phyloP scores from a whole-genome alignment of 2,329 filamentous ascomycete genomes.

The Cladophialophora psammophila region DNA sequence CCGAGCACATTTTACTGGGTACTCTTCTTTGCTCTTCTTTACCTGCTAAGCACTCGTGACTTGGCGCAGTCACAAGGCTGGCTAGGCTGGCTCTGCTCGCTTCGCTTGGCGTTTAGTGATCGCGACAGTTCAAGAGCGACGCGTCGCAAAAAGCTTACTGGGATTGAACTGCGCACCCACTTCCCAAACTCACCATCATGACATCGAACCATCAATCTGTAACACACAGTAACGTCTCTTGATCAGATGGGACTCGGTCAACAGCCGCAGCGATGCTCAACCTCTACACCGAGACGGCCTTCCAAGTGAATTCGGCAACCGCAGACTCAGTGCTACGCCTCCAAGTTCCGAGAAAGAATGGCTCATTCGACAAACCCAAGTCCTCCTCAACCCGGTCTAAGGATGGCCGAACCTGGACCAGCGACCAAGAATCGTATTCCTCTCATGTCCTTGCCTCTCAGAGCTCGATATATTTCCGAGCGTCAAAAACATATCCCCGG shows the following conservation, averaged over 20 bases:
- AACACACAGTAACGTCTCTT: background rate
- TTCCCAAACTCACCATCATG: slow-evolving; percentile 7
- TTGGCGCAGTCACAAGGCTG: background rate
- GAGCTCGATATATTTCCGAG: slow-evolving; percentile 84
- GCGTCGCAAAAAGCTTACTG: slow-evolving; percentile 5
- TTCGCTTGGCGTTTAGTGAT: background rate
- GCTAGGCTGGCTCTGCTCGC: background rate
- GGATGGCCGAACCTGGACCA: slow-evolving; percentile 20
- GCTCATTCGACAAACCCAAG: slow-evolving; percentile 35
- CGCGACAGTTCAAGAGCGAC: slow-evolving; percentile 8
- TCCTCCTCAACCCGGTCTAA: slow-evolving; percentile 25
- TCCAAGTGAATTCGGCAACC: slow-evolving; percentile 36
- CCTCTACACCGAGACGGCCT: slow-evolving; percentile 40
- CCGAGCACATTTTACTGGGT: too few species aligned
- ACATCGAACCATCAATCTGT: background rate
- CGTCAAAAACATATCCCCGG: slow-evolving; percentile 76
- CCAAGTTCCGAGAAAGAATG: slow-evolving; percentile 36
- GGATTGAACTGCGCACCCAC: background rate
- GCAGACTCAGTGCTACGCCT: slow-evolving; percentile 28
- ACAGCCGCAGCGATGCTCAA: slow-evolving; percentile 37
- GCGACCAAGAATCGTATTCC: slow-evolving; percentile 71
- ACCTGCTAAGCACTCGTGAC: background rate
- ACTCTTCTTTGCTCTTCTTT: background rate
- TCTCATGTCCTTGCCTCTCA: slow-evolving; percentile 76
- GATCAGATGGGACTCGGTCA: slow-evolving; percentile 27